Evolutionary conservation across 1,284 basidiomycete species (phyloP).

Genomic region (Microbotryomycetes sp.): DNA sequence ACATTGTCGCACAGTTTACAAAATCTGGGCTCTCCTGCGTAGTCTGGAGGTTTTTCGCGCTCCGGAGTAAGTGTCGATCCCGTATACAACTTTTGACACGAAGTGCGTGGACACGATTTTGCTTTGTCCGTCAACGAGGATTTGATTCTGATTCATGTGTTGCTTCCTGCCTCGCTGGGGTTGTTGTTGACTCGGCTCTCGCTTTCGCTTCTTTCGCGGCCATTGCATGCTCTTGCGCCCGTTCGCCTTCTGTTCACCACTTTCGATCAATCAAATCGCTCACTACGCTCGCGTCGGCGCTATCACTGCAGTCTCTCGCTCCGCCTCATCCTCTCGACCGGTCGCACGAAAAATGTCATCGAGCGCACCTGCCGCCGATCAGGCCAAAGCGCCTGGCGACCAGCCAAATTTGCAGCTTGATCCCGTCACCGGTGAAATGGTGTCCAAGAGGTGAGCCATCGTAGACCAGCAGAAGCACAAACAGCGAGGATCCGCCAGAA

Average conservation of each 20-base stretch:
- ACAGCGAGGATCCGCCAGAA: not conserved
- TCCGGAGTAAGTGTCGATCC: too few species aligned
- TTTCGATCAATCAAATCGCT: not conserved
- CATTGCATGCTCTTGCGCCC: constrained; percentile 31
- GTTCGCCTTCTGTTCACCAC: too few species aligned
- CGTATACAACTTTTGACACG: too few species aligned
- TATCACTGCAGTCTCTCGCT: not conserved
- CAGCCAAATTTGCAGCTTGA: constrained; percentile 46
- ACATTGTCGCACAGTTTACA: too few species aligned
- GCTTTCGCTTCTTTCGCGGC: not conserved
- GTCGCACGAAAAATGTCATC: constrained; percentile 4
- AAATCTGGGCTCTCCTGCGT: too few species aligned
- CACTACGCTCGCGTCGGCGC: not conserved
- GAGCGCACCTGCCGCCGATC: constrained; percentile 4
- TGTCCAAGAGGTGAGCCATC: constrained; percentile 82
- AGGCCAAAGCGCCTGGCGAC: constrained; percentile 4
- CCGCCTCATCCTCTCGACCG: not conserved
- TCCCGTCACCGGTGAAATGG: constrained; percentile 83
- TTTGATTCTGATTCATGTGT: not conserved
- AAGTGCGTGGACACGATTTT: too few species aligned
- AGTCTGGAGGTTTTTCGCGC: too few species aligned
- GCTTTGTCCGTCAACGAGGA: not conserved
- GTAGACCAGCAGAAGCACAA: too few species aligned
- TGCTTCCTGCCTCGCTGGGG: too few species aligned
- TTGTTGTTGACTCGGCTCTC: not conserved